Base-by-base conservation (phyloP, 768 basidiomycete genomes). In the Dacryopinax spathularia region DNA sequence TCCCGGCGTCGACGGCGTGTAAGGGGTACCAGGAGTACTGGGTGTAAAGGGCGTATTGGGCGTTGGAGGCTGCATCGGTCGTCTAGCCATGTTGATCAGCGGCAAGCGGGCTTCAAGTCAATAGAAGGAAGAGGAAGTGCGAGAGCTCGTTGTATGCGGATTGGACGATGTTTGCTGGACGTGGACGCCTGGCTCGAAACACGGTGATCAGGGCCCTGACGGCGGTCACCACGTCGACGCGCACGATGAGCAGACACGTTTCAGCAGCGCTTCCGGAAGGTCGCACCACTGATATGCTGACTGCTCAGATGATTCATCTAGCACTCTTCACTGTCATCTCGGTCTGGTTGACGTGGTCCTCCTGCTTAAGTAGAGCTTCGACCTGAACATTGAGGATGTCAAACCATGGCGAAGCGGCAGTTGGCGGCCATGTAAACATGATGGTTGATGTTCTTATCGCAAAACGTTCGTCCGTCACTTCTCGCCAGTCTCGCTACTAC, bases 381-480 rank as follows among this genome's bases (percentile, higher is more conserved):
- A n/a, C n/a, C n/a, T n/a, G n/a, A n/a, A n/a, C n/a, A n/a, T n/a
- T n/a, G n/a, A n/a, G n/a, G n/a, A n/a, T n/a, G n/a, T n/a, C n/a
- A n/a, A n/a, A n/a, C n/a, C n/a, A n/a, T n/a, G n/a, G n/a, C n/a
- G n/a, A n/a, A n/a, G n/a, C 48, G 9, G 48, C 48, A 9, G 48
- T 56, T 9, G 48, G 48, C 48, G 48, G 48, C 18, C 48, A 56
- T 56, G 48, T 56, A 13, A 56, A 56, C 25, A 56, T 56, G 48
- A 56, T 56, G 48, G 31, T 56, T 22, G 48, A 56, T 31, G 48
- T 56, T 29, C 48, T 56, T 31, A 56, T 56, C 22, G 48, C 48
- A 15, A 22, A 56, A 20, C 48, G 48, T 56, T 56, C 48, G 48
- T 56, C 25, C 48, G 20, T 56, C 25, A 22, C 25, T 56, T 15